These are phyloP conservation scores for Kwoniella dendrophila DNA, from an alignment of 768 basidiomycete genomes.

Conservation along the genomic window DNA sequence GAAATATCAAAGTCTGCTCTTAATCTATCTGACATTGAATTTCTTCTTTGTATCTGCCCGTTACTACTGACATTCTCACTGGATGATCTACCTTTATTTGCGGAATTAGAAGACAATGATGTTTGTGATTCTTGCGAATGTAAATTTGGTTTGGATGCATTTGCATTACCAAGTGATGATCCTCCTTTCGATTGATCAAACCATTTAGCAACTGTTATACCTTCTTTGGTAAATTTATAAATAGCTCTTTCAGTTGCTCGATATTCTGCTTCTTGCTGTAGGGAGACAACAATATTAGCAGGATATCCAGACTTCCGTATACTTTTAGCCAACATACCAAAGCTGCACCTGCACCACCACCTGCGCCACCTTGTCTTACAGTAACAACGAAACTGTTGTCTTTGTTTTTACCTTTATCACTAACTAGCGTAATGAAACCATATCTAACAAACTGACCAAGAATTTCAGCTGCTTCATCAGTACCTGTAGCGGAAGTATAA, in stretches of 20 bases:
- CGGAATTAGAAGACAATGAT: conserved; percentile 59
- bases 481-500: conserved; percentile 90
- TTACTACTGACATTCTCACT: conserved; percentile 3
- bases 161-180: conserved; percentile 5
- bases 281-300: conserved; percentile 3
- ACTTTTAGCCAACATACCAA: conserved; percentile 38
- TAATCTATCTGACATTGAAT: conserved; percentile 23
- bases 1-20: conserved; percentile 31
- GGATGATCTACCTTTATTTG: conserved; percentile 17
- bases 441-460: conserved; percentile 96
- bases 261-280: conserved; percentile 89
- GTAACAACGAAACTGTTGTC: conserved; percentile 44
- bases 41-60: conserved; percentile 19
- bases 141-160: conserved; percentile 39
- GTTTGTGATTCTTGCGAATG: conserved; percentile 65
- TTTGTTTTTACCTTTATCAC: conserved; percentile 51
- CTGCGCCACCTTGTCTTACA: conserved; percentile 47
- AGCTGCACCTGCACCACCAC: conserved; percentile 42
- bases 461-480: conserved; percentile 97
- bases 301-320: not conserved
- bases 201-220: conserved; percentile 83
- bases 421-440: conserved; percentile 79
- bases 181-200: conserved; percentile 57
- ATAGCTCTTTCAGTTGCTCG: conserved; percentile 93
- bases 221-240: conserved; percentile 92